Percentiles rank a stretch among this genome's conserved stretches.
These are phyloP conservation scores for Maudiozyma saulgeensis DNA, from an alignment of 805 yeast species.

Conservation along the genomic window DNA sequence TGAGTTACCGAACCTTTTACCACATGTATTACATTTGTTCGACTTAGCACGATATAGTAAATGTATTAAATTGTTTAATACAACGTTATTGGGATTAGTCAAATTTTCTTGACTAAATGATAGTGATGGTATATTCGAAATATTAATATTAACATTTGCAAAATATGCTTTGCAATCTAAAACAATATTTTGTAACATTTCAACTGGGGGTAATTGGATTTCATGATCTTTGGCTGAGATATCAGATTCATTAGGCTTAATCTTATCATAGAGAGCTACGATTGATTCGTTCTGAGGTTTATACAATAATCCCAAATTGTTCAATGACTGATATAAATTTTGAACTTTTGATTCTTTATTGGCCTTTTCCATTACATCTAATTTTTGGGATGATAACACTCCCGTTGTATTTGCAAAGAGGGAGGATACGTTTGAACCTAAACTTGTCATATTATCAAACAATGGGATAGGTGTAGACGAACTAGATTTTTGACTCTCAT, in stretches of 20 bases:
- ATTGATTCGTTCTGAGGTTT: conserved; percentile 24
- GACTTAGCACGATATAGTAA: conserved; percentile 37
- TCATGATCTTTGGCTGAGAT: background rate
- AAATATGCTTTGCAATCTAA: conserved; percentile 26
- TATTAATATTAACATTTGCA: conserved; percentile 22
- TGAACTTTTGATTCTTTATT: conserved; percentile 14
- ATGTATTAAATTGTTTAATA: conserved; percentile 24
- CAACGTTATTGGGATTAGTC: conserved; percentile 18
- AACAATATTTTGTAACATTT: conserved; percentile 18
- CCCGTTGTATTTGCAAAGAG: conserved; percentile 14
- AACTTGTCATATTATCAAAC: background rate
- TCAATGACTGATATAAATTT: conserved; percentile 14
- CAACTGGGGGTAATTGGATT: conserved; percentile 17
- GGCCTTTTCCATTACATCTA: conserved; percentile 12
- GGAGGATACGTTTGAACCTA: conserved; percentile 8
- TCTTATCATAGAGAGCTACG: conserved; percentile 17
- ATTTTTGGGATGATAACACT: conserved; percentile 9
- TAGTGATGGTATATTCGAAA: conserved; percentile 21
- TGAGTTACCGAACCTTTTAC: conserved; percentile 67
- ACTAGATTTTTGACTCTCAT: background rate
- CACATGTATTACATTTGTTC: conserved; percentile 81
- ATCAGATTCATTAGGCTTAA: conserved; percentile 7
- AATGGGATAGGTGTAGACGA: conserved; percentile 2
- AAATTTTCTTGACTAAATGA: conserved; percentile 30
- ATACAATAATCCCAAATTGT: conserved; percentile 17